Evolutionary conservation across 805 yeast species (phyloP).

Genomic region (Wickerhamiella sergipiensis): DNA sequence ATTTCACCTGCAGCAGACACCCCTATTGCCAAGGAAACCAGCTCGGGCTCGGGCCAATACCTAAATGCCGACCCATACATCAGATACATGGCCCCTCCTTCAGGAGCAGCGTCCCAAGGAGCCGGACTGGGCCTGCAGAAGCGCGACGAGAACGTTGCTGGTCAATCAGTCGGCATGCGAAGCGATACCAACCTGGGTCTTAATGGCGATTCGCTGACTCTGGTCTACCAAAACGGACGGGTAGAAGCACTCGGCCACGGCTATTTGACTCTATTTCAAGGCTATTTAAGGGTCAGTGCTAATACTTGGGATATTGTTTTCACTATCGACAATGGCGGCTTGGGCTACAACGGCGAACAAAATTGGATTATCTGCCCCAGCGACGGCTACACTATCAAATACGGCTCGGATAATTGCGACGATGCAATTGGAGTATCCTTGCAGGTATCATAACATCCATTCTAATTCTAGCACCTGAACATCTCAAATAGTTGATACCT

Average conservation of each 20-base stretch:
- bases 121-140: background rate
- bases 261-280: conserved; percentile 7
- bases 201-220: background rate
- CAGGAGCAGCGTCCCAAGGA: background rate
- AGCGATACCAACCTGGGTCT: background rate
- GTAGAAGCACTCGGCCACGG: conserved; percentile 10
- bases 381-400: conserved; percentile 3
- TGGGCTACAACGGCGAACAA: conserved; percentile 9
- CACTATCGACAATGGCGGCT: conserved; percentile 10
- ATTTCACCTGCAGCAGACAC: background rate
- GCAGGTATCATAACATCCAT: background rate
- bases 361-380: conserved; percentile 2
- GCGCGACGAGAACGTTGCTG: background rate
- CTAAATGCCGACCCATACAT: background rate
- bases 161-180: background rate
- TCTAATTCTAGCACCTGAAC: background rate
- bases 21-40: background rate
- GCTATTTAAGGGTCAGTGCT: conserved; percentile 10
- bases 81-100: background rate
- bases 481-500: no score
- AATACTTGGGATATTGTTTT: conserved; percentile 11
- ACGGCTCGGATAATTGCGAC: background rate
- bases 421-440: background rate
- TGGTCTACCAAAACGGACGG: background rate
- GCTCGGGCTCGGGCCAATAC: no score